Conservation (phyloP, 306 rosid genomes). For the Vigna radiata region DNA sequence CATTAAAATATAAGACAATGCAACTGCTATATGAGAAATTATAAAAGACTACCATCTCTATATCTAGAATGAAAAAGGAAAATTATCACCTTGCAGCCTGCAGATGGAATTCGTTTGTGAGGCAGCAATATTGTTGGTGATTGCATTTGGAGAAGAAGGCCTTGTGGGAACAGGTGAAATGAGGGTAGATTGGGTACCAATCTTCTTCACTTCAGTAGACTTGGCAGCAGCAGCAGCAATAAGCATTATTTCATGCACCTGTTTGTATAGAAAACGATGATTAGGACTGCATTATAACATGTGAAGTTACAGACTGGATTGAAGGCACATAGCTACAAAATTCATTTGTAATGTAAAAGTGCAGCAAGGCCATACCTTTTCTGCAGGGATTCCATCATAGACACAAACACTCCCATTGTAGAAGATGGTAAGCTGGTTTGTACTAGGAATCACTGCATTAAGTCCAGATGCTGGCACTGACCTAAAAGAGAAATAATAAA, state of each 20-base stretch:
- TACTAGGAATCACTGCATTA: constrained; percentile 40
- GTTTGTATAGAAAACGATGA: constrained; percentile 16
- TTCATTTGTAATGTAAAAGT: constrained; percentile 17
- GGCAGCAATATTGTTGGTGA: constrained; percentile 50
- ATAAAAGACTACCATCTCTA: constrained; percentile 11
- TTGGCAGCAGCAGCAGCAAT: constrained; percentile 65
- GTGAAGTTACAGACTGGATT: background rate
- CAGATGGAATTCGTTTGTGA: constrained; percentile 54
- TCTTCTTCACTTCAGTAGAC: constrained; percentile 52
- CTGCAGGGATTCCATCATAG: constrained; percentile 71
- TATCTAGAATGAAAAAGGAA: constrained; percentile 18
- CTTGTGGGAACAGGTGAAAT: constrained; percentile 55
- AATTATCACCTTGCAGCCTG: constrained; percentile 64
- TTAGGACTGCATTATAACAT: constrained; percentile 15
- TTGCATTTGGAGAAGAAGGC: constrained; percentile 57
- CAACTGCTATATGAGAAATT: background rate
- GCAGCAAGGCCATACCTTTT: constrained; percentile 56
- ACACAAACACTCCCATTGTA: constrained; percentile 62
- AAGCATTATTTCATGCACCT: constrained; percentile 66
- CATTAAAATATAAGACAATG: constrained; percentile 20
- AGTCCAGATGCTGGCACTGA: constrained; percentile 48
- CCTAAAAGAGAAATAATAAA: constrained; percentile 44
- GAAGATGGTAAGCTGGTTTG: constrained; percentile 66
- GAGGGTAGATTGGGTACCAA: constrained; percentile 46
- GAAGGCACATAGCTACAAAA: constrained; percentile 2